Evolutionary conservation across 2,329 filamentous ascomycete species (phyloP), one percentile per base, ranked within the genome.

Genomic region (Stachybotrys elegans): DNA sequence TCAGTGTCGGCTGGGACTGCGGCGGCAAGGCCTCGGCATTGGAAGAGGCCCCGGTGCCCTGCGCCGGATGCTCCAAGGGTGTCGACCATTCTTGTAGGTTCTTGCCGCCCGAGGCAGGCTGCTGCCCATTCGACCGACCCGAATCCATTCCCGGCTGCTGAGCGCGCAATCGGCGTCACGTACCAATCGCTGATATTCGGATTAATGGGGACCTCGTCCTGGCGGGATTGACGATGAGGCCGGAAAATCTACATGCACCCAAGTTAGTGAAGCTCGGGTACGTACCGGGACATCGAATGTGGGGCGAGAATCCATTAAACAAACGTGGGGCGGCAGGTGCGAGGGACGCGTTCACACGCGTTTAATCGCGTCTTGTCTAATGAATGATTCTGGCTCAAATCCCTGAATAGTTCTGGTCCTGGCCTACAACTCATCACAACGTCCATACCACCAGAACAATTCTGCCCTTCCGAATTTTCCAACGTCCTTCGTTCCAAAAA

Each of bases 1-100:
- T 39, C 61, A 78, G 44, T 69, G 72, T 50, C 59, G 62, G 59
- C 61, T 64, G 52, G 62, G 53, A 43, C 41, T 54, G 58, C 40
- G 45, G 46, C 3, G 50, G 45, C 39, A 53, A 48, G 37, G 52
- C 40, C 38, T 35, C n/a, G n/a, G n/a, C n/a, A n/a, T n/a, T n/a
- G n/a, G n/a, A n/a, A n/a, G n/a, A n/a, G n/a, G n/a, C n/a, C n/a
- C n/a, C 52, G 44, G 51, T 46, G 39, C 46, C 47, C 31, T 44
- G 48, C 43, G 48, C 35, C 50, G 54, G 43, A 48, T 31, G 49
- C 37, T 61, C 59, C 46, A 62, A 50, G 7, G 63, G 61, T 45
- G 64, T 62, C 27, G 62, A 61, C 63, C 63, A 67, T 45, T 65
- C 59, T 45, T 65, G 61, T 25, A 67, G 40, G 22, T 56, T 60